A percentile compares a stretch with the other conserved stretches of the same genome.
Evolutionary conservation across 2,329 filamentous ascomycete genomes (phyloP).

Genomic region (Tolypocladium amazonense): DNA sequence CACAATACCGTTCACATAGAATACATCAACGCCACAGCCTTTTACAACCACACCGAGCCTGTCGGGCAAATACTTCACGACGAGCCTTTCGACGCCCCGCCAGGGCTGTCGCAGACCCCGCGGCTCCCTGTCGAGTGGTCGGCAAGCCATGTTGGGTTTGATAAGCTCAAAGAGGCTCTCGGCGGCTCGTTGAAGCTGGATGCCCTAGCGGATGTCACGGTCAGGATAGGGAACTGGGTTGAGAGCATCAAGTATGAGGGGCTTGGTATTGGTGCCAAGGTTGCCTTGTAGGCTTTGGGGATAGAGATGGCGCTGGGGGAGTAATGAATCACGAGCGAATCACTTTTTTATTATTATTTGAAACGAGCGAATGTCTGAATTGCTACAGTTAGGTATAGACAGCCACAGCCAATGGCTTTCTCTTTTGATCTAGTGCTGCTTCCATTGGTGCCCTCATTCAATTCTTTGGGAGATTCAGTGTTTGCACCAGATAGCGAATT

Average conservation of each 20-base stretch:
- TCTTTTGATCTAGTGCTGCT: no score
- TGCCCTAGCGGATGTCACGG: conserved; percentile 63
- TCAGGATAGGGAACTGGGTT: conserved; percentile 65
- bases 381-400: neutral
- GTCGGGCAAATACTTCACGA: conserved; percentile 71
- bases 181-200: conserved; percentile 72
- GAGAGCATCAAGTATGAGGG: conserved; percentile 63
- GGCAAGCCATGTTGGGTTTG: conserved; percentile 68
- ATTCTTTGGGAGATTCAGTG: neutral
- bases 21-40: conserved; percentile 71
- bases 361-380: neutral
- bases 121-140: conserved; percentile 75
- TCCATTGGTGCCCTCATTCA: neutral
- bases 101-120: conserved; percentile 63
- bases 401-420: neutral
- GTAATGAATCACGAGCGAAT: neutral
- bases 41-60: conserved; percentile 69
- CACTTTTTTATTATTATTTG: neutral
- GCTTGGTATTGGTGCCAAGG: conserved; percentile 57
- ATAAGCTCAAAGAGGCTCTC: conserved; percentile 67
- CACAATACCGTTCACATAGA: conserved; percentile 68
- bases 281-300: conserved; percentile 13
- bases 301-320: neutral
- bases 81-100: conserved; percentile 64
- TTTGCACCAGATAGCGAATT: neutral